A percentile compares a stretch with the other conserved stretches of the same genome.
Evolutionary conservation across 1,284 basidiomycete genomes (phyloP).

Genomic region (Cutaneotrichosporon mucoides): DNA sequence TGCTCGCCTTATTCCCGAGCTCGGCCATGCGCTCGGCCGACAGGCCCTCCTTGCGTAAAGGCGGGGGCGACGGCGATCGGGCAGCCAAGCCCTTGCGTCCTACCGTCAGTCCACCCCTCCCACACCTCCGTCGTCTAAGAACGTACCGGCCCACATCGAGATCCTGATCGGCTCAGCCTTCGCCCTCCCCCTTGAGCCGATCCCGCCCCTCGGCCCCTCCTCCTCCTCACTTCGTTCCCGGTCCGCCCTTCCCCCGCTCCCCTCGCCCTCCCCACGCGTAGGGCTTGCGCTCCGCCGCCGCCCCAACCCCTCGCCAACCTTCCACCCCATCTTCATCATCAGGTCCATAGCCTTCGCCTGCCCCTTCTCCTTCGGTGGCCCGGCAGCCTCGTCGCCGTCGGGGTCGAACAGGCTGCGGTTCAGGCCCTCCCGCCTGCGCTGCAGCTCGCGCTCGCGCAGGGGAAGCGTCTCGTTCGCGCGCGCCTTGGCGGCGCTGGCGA

Average conservation of each 20-base stretch:
- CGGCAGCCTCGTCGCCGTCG: background rate
- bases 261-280: conserved; percentile 11
- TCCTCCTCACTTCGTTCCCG: background rate
- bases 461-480: conserved; percentile 27
- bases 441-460: conserved; percentile 29
- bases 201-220: conserved; percentile 9
- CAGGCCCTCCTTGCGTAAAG: conserved; percentile 20
- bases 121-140: no score
- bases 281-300: conserved; percentile 22
- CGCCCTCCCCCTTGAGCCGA: conserved; percentile 14
- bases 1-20: conserved; percentile 33
- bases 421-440: conserved; percentile 36
- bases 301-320: conserved; percentile 44
- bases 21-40: conserved; percentile 26
- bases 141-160: conserved; percentile 40
- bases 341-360: conserved; percentile 42
- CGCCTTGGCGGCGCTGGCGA: conserved; percentile 26
- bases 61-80: conserved; percentile 38
- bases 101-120: background rate
- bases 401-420: conserved; percentile 36
- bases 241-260: conserved; percentile 7
- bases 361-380: conserved; percentile 5
- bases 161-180: conserved; percentile 26
- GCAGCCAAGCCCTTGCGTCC: conserved; percentile 39
- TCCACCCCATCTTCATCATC: conserved; percentile 52